Conservation (phyloP, 2,329 filamentous ascomycete genomes). For the Trichothecium sympodiale region DNA sequence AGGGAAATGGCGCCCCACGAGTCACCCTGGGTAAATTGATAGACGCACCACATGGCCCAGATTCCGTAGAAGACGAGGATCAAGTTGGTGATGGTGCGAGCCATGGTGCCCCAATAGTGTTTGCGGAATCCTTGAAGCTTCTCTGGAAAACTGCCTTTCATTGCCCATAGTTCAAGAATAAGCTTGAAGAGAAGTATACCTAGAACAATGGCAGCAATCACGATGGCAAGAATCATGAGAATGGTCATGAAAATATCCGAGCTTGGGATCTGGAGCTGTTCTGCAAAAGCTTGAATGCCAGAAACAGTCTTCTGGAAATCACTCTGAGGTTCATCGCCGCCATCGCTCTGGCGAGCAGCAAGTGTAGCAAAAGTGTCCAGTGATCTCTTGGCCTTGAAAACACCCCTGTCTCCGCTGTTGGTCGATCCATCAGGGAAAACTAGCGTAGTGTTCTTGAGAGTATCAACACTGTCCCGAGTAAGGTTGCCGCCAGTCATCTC, state of each 20-base stretch:
- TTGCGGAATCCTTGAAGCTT: slow-evolving; percentile 76
- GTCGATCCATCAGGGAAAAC: slow-evolving; percentile 54
- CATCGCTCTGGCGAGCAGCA: slow-evolving; percentile 37
- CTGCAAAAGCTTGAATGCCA: slow-evolving; percentile 73
- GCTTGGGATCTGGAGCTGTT: slow-evolving; percentile 73
- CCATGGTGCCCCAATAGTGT: slow-evolving; percentile 91
- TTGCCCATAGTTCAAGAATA: slow-evolving; percentile 78
- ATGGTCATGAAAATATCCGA: slow-evolving; percentile 96
- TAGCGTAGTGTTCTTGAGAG: slow-evolving; percentile 65
- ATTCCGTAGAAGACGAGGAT: slow-evolving; percentile 87
- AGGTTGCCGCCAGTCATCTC: slow-evolving; percentile 74
- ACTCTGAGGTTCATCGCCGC: slow-evolving; percentile 7
- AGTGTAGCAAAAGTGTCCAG: slow-evolving; percentile 35
- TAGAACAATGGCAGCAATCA: slow-evolving; percentile 73
- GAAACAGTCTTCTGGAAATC: slow-evolving; percentile 44
- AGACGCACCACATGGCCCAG: slow-evolving; percentile 93
- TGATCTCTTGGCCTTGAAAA: slow-evolving; percentile 42
- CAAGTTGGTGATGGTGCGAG: slow-evolving; percentile 77
- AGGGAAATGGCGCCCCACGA: slow-evolving; percentile 86
- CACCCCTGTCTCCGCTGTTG: slow-evolving; percentile 19
- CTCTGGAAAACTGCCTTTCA: slow-evolving; percentile 80
- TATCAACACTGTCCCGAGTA: slow-evolving; percentile 64
- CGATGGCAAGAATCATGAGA: slow-evolving; percentile 75
- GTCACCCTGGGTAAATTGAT: slow-evolving; percentile 87
- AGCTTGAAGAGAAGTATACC: slow-evolving; percentile 85